phyloP scores from a whole-genome alignment of 768 basidiomycete genomes.

The Tulasnella sp. region DNA sequence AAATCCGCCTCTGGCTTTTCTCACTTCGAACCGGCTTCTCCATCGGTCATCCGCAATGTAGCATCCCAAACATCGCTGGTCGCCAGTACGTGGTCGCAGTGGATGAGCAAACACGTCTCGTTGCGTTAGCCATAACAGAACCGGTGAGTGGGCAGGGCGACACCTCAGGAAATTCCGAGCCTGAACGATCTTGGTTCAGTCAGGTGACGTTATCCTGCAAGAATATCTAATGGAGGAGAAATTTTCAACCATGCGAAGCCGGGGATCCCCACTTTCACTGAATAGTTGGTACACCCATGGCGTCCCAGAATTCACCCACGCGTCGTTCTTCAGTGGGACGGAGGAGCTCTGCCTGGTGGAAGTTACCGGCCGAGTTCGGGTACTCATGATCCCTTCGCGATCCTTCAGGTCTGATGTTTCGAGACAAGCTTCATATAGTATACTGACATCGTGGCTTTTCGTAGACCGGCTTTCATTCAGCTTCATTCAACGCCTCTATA shows the following conservation, averaged over 20 bases:
- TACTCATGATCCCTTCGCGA: slow-evolving; percentile 47
- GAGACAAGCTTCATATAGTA: not conserved
- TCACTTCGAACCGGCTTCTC: not conserved
- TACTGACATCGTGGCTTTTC: not conserved
- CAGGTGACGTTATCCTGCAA: not conserved
- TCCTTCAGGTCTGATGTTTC: slow-evolving; percentile 42
- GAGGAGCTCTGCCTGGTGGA: slow-evolving; percentile 51
- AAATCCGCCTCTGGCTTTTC: slow-evolving; percentile 13
- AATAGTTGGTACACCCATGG: not conserved
- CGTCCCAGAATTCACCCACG: slow-evolving; percentile 30
- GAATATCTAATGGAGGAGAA: not conserved
- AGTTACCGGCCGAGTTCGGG: slow-evolving; percentile 35
- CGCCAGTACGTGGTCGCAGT: not conserved
- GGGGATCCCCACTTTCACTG: not conserved
- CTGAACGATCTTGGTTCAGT: not conserved
- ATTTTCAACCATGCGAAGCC: not conserved
- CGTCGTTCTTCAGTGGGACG: slow-evolving; percentile 42
- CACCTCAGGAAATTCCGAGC: no score
- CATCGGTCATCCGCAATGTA: not conserved
- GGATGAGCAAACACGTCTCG: slow-evolving; percentile 4
- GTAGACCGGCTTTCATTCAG: not conserved
- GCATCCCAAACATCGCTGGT: not conserved
- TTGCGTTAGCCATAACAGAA: not conserved
- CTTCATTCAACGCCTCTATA: not conserved
- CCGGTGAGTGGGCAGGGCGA: not conserved